Evolutionary conservation across 495 filamentous ascomycete genomes (phyloP).

Genomic region (Tuber aestivum): DNA sequence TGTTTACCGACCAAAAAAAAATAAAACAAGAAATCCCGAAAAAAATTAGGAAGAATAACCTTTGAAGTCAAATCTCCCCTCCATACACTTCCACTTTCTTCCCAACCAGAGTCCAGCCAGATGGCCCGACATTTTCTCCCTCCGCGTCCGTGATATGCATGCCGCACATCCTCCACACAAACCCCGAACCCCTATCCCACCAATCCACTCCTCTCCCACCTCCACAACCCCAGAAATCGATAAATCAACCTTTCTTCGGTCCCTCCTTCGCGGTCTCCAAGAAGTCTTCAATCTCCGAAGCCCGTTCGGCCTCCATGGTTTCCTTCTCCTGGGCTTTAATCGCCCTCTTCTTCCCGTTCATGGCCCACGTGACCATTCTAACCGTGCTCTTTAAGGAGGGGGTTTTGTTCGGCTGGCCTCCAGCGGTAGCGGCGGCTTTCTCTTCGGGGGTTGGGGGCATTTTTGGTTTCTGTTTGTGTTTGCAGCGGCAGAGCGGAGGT

Average conservation of each 20-base stretch:
- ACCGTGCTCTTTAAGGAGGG: constrained; percentile 3
- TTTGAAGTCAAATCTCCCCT: not conserved
- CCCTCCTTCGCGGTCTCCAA: not conserved
- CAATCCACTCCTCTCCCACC: not conserved
- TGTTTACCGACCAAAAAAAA: not conserved
- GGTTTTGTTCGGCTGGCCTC: not conserved
- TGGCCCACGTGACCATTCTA: constrained; percentile 3
- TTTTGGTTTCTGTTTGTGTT: not conserved
- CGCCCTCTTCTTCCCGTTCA: constrained; percentile 2
- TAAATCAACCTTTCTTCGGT: not conserved
- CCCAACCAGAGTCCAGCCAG: not conserved
- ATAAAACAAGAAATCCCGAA: not conserved
- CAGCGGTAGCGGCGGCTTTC: not conserved
- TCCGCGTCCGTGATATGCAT: not conserved
- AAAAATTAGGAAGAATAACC: not conserved
- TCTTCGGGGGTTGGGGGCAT: not conserved
- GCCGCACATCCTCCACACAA: not conserved
- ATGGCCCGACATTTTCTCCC: not conserved
- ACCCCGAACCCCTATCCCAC: not conserved
- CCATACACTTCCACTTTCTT: not conserved
- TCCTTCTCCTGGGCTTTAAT: not conserved
- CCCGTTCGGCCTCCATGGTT: not conserved
- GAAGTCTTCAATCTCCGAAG: not conserved
- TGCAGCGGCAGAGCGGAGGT: not conserved
- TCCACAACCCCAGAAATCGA: not conserved